Base-by-base conservation (phyloP, 192 early-diverging fungal species). In the Umbelopsis isabellina region DNA sequence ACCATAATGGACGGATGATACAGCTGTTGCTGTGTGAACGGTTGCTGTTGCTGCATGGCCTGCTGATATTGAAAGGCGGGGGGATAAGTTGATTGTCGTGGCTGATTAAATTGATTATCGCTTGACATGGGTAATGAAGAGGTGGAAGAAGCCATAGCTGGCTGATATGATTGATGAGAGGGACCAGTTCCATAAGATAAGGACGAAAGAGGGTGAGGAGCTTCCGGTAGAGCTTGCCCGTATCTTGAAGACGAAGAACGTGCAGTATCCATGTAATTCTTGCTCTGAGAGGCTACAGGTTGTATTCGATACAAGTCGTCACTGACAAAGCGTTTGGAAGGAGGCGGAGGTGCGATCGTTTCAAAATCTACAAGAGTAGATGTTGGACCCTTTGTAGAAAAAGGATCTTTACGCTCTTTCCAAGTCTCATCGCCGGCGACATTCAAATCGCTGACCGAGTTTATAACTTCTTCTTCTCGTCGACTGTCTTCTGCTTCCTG, bases 1-100 rank as follows among this genome's bases (percentile, higher is more conserved):
- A 82, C 79, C 84, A 86, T 86, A 35, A 86, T 77, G 27, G 82
- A 76, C 3, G 84, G 81, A 25, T 74, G 23, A 16, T 79, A 70
- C 12, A 71, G 25, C 25, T 74, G 72, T 25, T 70, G 69, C 8
- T 79, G 74, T 50, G 80, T 71, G 21, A 80, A 73, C 13, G 71
- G 86, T 52, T 86, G 86, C n/a, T 80, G 79, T 51, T 75, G 71
- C 7, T 69, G 71, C 46, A 75, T 75, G 15, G 65, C 70, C 23
- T 74, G 65, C 30, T 67, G 65, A 22, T 64, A 50, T 5, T 52
- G 37, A 41, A 41, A 41, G 37, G 37, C 37, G 0, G 6, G 37
- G 37, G 37, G 37, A 41, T 41, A 41, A 9, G 37, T 41, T 41
- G 67, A 49, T 10, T 72, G 71, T 27, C 35, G 50, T 33, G 52